Evolutionary conservation across 805 yeast species (phyloP), one percentile per base, ranked within the genome.

Genomic region (Candida boidinii): DNA sequence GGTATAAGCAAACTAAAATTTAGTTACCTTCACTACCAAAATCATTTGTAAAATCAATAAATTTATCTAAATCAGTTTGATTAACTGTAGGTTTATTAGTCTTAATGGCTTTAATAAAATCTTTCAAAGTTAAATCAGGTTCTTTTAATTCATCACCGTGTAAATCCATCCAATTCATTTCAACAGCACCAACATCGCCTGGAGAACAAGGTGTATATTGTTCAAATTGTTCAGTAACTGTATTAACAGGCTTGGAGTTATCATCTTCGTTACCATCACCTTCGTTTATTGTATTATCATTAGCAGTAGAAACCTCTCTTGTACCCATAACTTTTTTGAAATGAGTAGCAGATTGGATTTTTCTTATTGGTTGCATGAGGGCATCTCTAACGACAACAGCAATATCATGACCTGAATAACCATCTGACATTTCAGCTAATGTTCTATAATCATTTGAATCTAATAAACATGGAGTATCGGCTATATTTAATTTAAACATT

Each of bases 361-460:
- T 87, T 48, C 98, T 73, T 38, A 92, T 86, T 2, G 99, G 98
- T 57, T 90, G 94, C 98, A 92, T 92, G 45, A 92, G 65, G 0
- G 97, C 97, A 57, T 92, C 99, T 47, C 95, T 77, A 4, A 92
- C 98, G 9, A 87, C 94, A 22, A 92, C 96, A 0, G 96, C 90
- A 26, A 92, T 73, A 69, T 92, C 99, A 53, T 90, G 94, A 33
- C 99, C 99, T 2, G 96, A 86, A 57, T 92, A 90, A 8, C 98
- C 98, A 5, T 86, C 94, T 0, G 97, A 90, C 87, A 92, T 80
- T 36, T 81, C 87, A 0, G 92, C 96, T 42, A 92, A 66, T 2
- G 77, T 66, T 42, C 76, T 73, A 48, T 70, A 84, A 53, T 92
- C 97, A 35, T 74, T 79, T 24, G 73, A 66, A 1, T 76, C 66